Percentiles rank a stretch among this genome's conserved stretches.
Evolutionary conservation across 331 rosid species (phyloP).

Genomic region (Prunus yedoensis): DNA sequence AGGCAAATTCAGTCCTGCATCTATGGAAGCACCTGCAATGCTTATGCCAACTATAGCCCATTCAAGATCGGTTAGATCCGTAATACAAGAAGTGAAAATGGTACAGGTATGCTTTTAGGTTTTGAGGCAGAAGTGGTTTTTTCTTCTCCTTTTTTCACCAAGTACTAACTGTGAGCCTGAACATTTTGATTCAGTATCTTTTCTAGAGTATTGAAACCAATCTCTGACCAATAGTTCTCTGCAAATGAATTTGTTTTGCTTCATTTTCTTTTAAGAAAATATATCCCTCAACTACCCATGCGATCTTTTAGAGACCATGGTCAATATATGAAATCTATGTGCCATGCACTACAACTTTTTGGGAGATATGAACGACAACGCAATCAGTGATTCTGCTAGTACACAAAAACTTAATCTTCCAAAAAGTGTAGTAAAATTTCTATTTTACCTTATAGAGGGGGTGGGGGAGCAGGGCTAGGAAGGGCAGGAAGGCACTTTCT

Average conservation of each 20-base stretch:
- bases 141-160: background rate
- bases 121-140: background rate
- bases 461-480: background rate
- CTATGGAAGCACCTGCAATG: slow-evolving; percentile 76
- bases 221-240: background rate
- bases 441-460: background rate
- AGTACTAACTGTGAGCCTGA: background rate
- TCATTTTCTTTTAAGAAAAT: background rate
- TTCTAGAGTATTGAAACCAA: background rate
- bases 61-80: slow-evolving; percentile 68
- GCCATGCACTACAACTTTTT: background rate
- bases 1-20: slow-evolving; percentile 31
- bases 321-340: background rate
- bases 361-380: background rate
- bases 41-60: slow-evolving; percentile 58
- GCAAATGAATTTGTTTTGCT: background rate
- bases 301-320: background rate
- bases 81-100: slow-evolving; percentile 85
- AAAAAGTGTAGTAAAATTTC: background rate
- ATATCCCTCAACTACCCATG: background rate
- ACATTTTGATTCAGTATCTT: background rate
- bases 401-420: background rate
- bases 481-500: background rate
- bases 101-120: slow-evolving; percentile 58
- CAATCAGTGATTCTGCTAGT: background rate